Conservation (phyloP, 441 rosid genomes). For the Oxalis stricta region DNA sequence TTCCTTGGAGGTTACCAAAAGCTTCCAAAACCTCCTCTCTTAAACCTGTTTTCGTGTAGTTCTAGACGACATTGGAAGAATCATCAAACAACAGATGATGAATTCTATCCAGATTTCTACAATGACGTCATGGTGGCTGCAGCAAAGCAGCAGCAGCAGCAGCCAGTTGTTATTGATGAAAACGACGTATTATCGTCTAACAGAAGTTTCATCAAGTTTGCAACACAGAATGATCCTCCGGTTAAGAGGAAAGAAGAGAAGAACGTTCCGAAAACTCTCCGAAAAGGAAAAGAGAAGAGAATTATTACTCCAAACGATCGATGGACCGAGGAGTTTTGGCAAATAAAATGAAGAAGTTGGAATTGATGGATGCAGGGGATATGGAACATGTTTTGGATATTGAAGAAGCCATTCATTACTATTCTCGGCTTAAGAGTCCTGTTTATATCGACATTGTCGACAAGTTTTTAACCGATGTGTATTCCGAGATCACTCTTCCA, state of each 20-base stretch:
- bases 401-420: slow-evolving; percentile 88
- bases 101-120: slow-evolving; percentile 22
- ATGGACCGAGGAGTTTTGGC: slow-evolving; percentile 24
- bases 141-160: no score
- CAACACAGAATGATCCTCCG: slow-evolving; percentile 4
- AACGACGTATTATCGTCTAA: no score
- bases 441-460: slow-evolving; percentile 70
- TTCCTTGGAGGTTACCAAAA: slow-evolving; percentile 33
- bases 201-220: slow-evolving; percentile 8
- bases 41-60: slow-evolving; percentile 42
- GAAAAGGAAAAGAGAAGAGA: slow-evolving; percentile 12
- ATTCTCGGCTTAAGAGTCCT: slow-evolving; percentile 69
- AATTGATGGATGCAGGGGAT: slow-evolving; percentile 53
- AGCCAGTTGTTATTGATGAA: no score
- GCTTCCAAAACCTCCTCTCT: slow-evolving; percentile 36
- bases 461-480: slow-evolving; percentile 57
- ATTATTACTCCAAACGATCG: slow-evolving; percentile 7
- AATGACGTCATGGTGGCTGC: slow-evolving; percentile 36
- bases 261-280: slow-evolving; percentile 18
- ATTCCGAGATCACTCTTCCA: slow-evolving; percentile 46
- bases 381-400: slow-evolving; percentile 72
- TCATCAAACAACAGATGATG: slow-evolving; percentile 18
- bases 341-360: slow-evolving; percentile 60
- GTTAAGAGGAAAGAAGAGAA: slow-evolving; percentile 20
- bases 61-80: slow-evolving; percentile 19